Base-by-base conservation (phyloP, 2,329 filamentous ascomycete species). In the Ophiostoma sp. region DNA sequence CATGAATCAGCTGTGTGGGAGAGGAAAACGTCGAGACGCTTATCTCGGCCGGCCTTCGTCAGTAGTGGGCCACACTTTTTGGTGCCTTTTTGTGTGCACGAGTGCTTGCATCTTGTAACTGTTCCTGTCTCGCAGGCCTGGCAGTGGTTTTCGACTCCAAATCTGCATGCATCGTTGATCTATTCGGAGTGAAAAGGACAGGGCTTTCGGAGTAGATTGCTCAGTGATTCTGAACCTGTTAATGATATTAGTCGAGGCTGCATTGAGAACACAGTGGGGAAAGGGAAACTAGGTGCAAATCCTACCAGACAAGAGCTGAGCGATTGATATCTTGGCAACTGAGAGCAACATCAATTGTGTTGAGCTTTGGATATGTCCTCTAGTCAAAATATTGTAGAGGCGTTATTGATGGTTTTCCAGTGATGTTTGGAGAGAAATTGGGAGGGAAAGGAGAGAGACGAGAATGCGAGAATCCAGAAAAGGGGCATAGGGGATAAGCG, bases 1-100 rank as follows among this genome's bases (percentile, higher is more conserved):
- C 66, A 69, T 69, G 66, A 69, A 55, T 69, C 63, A 66, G 63
- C 7, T 48, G 22, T 45, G 63, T 19, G 63, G 12, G 63, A 25
- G 63, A 66, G 63, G 63, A 66, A 66, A 33, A 31, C 39, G 63
- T 28, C 11, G n/a, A 48, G n/a, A 66, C 63, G 22, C 63, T n/a
- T 39, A 31, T 36, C 39, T 61, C 15, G 57, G 63, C 63, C 63
- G 39, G 17, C 22, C 22, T 45, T 31, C 36, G 36, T 66, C 39
- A 48, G 61, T 64, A 8, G 61, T 64, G 36, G n/a, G 36, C n/a
- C 31, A 36, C 19, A 31, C 19, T 19, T n/a, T 36, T 36, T 61
- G 5, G 48, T 52, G 48, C 39, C 39, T 42, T 42, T 42, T 42
- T 42, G 39, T 42, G 39, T 42, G 39, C 15, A 42, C 6, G 15